These are phyloP conservation scores for Omphalotus olearius DNA, from an alignment of 1,284 basidiomycete genomes.

Conservation along the genomic window DNA sequence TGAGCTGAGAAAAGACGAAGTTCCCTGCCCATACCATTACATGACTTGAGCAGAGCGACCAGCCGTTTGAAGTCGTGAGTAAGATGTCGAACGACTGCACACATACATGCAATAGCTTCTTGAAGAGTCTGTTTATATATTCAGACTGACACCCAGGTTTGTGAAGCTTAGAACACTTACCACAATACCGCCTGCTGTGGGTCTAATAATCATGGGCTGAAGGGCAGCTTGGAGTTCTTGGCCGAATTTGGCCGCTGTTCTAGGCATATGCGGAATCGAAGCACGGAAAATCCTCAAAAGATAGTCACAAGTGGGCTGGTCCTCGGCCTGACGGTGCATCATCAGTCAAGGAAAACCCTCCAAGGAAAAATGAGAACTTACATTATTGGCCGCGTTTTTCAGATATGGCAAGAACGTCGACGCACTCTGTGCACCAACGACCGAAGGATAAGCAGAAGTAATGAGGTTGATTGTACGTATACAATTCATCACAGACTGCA, in stretches of 20 bases:
- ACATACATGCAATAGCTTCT: constrained; percentile 90
- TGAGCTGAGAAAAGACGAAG: not conserved
- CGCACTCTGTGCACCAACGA: constrained; percentile 79
- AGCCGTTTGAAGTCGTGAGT: constrained; percentile 83
- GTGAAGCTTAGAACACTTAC: constrained; percentile 32
- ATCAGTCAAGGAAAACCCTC: not conserved
- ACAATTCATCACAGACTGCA: constrained; percentile 74
- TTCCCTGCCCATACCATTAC: constrained; percentile 57
- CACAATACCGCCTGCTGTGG: constrained; percentile 61
- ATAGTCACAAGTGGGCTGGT: constrained; percentile 78
- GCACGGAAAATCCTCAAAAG: constrained; percentile 84
- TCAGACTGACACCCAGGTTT: not conserved
- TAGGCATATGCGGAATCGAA: constrained; percentile 84
- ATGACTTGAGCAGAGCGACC: constrained; percentile 76
- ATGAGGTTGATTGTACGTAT: constrained; percentile 84
- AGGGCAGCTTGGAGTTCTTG: constrained; percentile 78
- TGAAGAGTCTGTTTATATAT: constrained; percentile 61
- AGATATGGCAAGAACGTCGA: constrained; percentile 83
- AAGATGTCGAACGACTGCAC: constrained; percentile 77
- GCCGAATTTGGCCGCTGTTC: constrained; percentile 82
- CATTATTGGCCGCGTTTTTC: constrained; percentile 72
- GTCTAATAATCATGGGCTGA: constrained; percentile 86
- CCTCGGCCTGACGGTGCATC: constrained; percentile 57
- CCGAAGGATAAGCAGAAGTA: constrained; percentile 72
- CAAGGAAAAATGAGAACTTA: constrained; percentile 16